A percentile compares a stretch with the other conserved stretches of the same genome.
Evolutionary conservation across 176 grass and related monocot genomes (phyloP).

Genomic region (Paspalum vaginatum): DNA sequence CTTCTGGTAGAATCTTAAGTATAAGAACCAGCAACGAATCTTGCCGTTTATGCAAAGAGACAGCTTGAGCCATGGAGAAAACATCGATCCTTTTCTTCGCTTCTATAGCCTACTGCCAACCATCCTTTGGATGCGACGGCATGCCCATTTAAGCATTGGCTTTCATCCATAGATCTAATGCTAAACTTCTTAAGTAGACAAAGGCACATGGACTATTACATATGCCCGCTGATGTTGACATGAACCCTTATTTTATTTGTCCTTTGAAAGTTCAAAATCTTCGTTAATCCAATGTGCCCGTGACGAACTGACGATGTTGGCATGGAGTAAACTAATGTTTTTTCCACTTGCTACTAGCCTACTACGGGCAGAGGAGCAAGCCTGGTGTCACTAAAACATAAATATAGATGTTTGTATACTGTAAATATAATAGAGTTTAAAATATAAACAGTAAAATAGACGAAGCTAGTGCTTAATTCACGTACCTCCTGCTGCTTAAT

Average conservation of each 20-base stretch:
- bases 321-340: too few species aligned
- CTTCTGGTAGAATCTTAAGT: background rate
- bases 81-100: slow-evolving; percentile 36
- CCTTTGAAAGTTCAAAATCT: too few species aligned
- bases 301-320: too few species aligned
- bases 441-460: too few species aligned
- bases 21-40: background rate
- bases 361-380: background rate
- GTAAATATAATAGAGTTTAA: too few species aligned
- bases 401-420: too few species aligned
- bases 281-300: too few species aligned
- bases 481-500: background rate
- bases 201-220: background rate
- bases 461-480: too few species aligned
- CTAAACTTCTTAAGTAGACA: background rate
- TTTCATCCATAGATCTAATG: background rate
- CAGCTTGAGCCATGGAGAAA: slow-evolving; percentile 5
- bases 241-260: background rate
- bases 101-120: background rate
- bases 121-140: background rate
- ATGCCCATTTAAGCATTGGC: background rate
- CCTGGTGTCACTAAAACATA: too few species aligned
- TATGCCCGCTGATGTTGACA: background rate
- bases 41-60: background rate
- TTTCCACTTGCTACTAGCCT: background rate